Evolutionary conservation across 768 basidiomycete genomes (phyloP).

Genomic region (Trametes cinnabarina): DNA sequence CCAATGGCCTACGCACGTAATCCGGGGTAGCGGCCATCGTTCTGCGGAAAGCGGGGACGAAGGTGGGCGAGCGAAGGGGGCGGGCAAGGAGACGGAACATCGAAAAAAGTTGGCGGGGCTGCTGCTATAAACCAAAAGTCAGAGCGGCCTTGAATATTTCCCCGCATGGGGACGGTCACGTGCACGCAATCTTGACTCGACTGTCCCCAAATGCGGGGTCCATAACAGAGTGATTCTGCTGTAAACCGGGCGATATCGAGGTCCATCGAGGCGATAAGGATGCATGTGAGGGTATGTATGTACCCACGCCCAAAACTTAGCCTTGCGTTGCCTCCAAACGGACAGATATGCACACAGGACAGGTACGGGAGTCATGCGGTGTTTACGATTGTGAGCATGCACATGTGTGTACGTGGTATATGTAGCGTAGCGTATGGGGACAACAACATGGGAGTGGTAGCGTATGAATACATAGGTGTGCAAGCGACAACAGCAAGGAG

Average conservation of each 20-base stretch:
- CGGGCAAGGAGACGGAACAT: conserved; percentile 35
- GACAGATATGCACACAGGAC: background rate
- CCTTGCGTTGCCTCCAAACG: background rate
- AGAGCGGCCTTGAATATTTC: conserved; percentile 2
- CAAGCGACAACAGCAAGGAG: background rate
- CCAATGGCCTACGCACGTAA: conserved; percentile 46
- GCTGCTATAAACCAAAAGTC: conserved; percentile 20
- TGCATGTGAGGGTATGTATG: too few species aligned
- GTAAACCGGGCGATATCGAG: background rate
- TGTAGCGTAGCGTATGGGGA: background rate
- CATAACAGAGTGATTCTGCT: too few species aligned
- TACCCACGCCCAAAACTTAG: background rate
- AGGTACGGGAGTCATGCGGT: background rate
- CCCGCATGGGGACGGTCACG: conserved; percentile 10
- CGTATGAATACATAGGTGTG: conserved; percentile 2
- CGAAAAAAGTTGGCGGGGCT: conserved; percentile 23
- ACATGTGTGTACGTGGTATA: background rate
- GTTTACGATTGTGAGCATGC: background rate
- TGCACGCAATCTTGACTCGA: conserved; percentile 15
- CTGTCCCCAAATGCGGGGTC: background rate
- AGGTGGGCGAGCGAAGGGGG: conserved; percentile 27
- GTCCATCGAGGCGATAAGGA: too few species aligned
- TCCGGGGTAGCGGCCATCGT: conserved; percentile 66
- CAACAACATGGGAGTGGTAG: conserved; percentile 5
- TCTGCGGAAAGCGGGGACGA: conserved; percentile 29